Evolutionary conservation across 139 green algal genomes (phyloP).

Genomic region (Chlamydomonas eustigma): DNA sequence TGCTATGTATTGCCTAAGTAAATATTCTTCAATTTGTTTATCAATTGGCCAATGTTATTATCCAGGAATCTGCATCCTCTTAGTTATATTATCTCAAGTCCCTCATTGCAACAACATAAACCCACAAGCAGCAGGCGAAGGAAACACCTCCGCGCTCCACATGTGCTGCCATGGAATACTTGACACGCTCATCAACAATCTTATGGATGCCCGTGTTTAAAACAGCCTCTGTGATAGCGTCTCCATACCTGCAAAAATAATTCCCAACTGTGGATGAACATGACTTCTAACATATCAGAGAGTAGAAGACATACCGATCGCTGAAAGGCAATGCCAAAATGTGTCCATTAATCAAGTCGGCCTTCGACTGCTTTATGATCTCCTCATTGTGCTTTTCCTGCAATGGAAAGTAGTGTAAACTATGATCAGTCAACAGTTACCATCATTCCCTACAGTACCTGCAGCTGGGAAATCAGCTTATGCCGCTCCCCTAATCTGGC

Average conservation of each 20-base stretch:
- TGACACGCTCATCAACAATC: constrained; percentile 44
- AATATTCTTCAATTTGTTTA: too few species aligned
- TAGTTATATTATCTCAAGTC: constrained; percentile 1
- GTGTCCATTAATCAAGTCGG: constrained; percentile 40
- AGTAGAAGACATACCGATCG: constrained; percentile 35
- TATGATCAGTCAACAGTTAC: neutral
- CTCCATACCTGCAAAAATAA: neutral
- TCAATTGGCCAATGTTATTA: too few species aligned
- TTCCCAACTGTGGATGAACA: too few species aligned
- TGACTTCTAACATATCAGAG: too few species aligned
- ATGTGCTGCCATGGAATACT: constrained; percentile 50
- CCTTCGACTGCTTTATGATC: constrained; percentile 31
- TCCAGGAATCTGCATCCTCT: too few species aligned
- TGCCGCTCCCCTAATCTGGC: constrained; percentile 31
- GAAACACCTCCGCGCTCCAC: constrained; percentile 44
- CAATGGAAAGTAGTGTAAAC: neutral
- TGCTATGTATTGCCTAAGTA: too few species aligned
- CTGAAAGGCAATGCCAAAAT: constrained; percentile 56
- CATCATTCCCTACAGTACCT: too few species aligned
- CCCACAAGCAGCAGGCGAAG: constrained; percentile 55
- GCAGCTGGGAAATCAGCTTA: constrained; percentile 34
- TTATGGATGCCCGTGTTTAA: constrained; percentile 58
- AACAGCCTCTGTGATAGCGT: constrained; percentile 32
- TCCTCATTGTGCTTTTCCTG: constrained; percentile 40
- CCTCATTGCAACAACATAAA: constrained; percentile 50